These are phyloP conservation scores for Blastobotrys ciferrii DNA, from an alignment of 1,139 yeast genomes.

Conservation along the genomic window DNA sequence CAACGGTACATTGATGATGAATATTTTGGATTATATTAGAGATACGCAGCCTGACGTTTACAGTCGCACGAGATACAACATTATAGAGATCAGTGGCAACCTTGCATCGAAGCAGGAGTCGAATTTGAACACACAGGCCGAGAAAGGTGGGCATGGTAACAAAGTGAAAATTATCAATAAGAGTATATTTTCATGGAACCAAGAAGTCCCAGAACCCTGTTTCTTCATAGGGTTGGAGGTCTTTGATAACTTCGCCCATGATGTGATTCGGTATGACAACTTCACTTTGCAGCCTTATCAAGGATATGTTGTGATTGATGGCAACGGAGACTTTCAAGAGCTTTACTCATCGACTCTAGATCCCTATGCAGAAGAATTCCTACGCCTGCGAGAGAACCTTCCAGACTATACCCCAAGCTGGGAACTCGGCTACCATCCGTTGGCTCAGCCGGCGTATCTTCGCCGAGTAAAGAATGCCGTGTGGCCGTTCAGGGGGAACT, in stretches of 20 bases:
- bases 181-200: constrained; percentile 75
- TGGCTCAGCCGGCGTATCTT: constrained; percentile 35
- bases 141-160: constrained; percentile 45
- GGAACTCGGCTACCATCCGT: constrained; percentile 40
- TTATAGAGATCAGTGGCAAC: constrained; percentile 72
- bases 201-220: constrained; percentile 63
- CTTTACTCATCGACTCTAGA: constrained; percentile 70
- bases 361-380: constrained; percentile 53
- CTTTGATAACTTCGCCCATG: constrained; percentile 83
- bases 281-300: constrained; percentile 67
- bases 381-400: constrained; percentile 52
- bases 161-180: constrained; percentile 67
- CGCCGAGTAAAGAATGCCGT: constrained; percentile 40
- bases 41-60: constrained; percentile 70
- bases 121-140: constrained; percentile 31
- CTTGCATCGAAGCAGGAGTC: constrained; percentile 61
- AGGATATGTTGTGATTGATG: constrained; percentile 74
- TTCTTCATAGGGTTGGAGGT: constrained; percentile 82
- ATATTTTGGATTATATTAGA: constrained; percentile 67
- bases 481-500: constrained; percentile 63
- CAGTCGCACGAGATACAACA: constrained; percentile 61
- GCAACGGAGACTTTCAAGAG: constrained; percentile 73
- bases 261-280: constrained; percentile 72
- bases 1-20: constrained; percentile 80
- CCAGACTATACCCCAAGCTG: constrained; percentile 37